Conservation (phyloP, 164 flowering plant species). For the Chimonanthus salicifolius region DNA sequence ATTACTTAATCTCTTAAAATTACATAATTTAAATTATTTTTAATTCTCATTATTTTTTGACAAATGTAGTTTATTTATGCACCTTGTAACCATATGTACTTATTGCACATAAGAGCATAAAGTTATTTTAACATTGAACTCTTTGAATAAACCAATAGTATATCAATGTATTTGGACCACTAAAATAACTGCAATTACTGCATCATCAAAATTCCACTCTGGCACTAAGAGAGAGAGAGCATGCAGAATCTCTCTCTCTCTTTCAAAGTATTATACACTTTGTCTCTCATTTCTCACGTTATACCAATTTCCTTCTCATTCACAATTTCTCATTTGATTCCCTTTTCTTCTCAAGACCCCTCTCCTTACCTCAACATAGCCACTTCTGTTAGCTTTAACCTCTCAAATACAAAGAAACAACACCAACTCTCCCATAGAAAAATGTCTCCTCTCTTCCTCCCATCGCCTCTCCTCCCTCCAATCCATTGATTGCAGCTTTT, state of each 20-base stretch:
- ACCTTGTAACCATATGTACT: too few species aligned
- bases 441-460: slow-evolving; percentile 24
- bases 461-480: background rate
- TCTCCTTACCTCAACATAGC: slow-evolving; percentile 1
- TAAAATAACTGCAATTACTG: background rate
- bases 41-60: too few species aligned
- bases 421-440: slow-evolving; percentile 3
- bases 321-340: too few species aligned
- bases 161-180: background rate
- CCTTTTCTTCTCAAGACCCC: background rate
- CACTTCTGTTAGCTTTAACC: background rate
- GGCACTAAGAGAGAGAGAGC: background rate
- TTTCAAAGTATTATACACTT: background rate
- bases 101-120: too few species aligned
- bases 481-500: background rate
- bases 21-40: too few species aligned
- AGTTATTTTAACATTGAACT: background rate
- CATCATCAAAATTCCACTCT: slow-evolving; percentile 8
- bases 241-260: slow-evolving; percentile 12
- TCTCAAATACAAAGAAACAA: too few species aligned
- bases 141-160: too few species aligned
- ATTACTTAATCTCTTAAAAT: too few species aligned
- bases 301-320: too few species aligned
- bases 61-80: too few species aligned
- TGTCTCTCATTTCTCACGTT: too few species aligned